Percentiles rank a stretch among this genome's conserved stretches.
phyloP scores from a whole-genome alignment of 257 asterid species.

The Leonotis leonurus region DNA sequence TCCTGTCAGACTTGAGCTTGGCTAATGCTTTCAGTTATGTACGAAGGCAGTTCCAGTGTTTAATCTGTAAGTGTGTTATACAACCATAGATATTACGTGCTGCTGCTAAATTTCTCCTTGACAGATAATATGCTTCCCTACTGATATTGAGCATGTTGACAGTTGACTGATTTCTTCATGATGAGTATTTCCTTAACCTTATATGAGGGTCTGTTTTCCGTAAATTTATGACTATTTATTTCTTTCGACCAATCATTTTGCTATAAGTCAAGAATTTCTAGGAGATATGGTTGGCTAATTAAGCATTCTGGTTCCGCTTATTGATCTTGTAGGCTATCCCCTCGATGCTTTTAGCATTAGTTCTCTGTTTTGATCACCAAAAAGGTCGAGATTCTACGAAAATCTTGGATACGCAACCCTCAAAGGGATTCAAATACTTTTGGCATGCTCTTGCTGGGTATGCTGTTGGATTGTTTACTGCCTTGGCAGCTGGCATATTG shows the following conservation, averaged over 20 bases:
- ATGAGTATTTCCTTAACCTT: background rate
- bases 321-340: slow-evolving; percentile 82
- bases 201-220: background rate
- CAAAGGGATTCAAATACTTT: slow-evolving; percentile 60
- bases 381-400: slow-evolving; percentile 40
- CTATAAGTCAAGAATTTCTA: background rate
- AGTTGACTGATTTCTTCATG: background rate
- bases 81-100: background rate
- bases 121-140: background rate
- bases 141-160: background rate
- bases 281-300: slow-evolving; percentile 3
- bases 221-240: background rate
- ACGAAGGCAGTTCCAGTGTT: background rate
- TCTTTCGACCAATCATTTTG: background rate
- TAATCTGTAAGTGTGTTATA: background rate
- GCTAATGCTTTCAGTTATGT: background rate
- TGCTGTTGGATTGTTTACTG: slow-evolving; percentile 71
- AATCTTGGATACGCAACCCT: slow-evolving; percentile 34
- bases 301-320: slow-evolving; percentile 7
- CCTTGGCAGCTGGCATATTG: slow-evolving; percentile 87
- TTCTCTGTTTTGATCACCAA: slow-evolving; percentile 78
- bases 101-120: background rate
- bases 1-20: background rate
- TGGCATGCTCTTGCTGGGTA: slow-evolving; percentile 76
- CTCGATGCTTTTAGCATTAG: slow-evolving; percentile 92